Base-by-base conservation (phyloP, 2,329 filamentous ascomycete species). In the Aspergillus chevalieri region DNA sequence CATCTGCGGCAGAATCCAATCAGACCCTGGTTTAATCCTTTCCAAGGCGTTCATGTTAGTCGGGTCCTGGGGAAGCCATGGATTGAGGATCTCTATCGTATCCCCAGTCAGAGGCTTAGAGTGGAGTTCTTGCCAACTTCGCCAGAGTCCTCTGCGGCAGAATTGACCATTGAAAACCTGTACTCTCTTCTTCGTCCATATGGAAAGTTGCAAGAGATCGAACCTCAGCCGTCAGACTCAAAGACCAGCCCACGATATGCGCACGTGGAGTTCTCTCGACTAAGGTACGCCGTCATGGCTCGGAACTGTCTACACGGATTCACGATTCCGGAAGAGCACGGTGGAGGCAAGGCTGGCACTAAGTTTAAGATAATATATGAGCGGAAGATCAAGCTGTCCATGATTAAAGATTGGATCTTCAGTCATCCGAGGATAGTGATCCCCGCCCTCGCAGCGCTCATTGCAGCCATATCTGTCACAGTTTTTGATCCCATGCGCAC, bases 401-500 rank as follows among this genome's bases (percentile, higher is more conserved):
- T 85, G 73, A 82, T 95, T 49, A 87, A 87, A 75, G 88, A 95
- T 55, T 97, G 90, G 91, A 69, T 97, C 24, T 78, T 87, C 8
- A 87, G 74, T 50, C 93, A 98, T 62, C 91, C 92, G 0, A 81
- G 90, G 44, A 88, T 97, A 43, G 87, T 95, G 22, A 85, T 98
- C 43, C 92, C 93, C 0, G 71, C 87, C 1, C 47, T 95, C 1
- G 89, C 89, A 14, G 92, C 90, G 1, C 71, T 97, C 2, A 65
- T 95, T 26, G 90, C 91, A 0, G 84, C 86, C 30, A 74, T 93
- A 44, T 94, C 91, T 0, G 89, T 96, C 17, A 83, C 88, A 1
- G 78, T 97, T 6, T 97, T 98, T 62, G 93, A 98, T 60, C 93
- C 93, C 0, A 91, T 98, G 50, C 83, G 93, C 42, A 91, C 90